Evolutionary conservation across 768 basidiomycete species (phyloP).

Genomic region (Russula compacta): DNA sequence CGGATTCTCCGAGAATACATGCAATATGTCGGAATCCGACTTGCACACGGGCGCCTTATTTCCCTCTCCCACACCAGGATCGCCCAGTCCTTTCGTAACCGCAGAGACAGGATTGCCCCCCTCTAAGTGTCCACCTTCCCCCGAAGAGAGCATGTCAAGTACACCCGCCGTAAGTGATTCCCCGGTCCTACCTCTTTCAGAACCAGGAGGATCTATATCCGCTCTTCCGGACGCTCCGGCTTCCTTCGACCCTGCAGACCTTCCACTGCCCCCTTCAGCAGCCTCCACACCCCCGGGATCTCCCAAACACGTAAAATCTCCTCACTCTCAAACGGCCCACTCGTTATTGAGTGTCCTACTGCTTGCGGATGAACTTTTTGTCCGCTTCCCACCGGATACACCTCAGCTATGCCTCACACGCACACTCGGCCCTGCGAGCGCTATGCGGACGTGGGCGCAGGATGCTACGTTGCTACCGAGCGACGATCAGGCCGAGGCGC

Average conservation of each 20-base stretch:
- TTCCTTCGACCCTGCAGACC: slow-evolving; percentile 2
- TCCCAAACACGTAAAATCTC: slow-evolving; percentile 22
- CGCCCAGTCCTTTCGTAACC: not conserved
- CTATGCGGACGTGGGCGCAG: slow-evolving; percentile 66
- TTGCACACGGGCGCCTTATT: not conserved
- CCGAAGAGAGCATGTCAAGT: not conserved
- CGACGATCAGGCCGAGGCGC: slow-evolving; percentile 51
- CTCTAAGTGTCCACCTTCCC: not conserved
- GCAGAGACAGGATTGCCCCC: not conserved
- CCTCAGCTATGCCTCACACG: slow-evolving; percentile 41
- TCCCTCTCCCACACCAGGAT: not conserved
- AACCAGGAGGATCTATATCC: not conserved
- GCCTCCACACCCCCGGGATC: slow-evolving; percentile 4
- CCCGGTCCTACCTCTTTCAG: not conserved
- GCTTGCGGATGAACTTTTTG: slow-evolving; percentile 49
- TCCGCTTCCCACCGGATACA: slow-evolving; percentile 51
- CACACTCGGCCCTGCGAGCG: slow-evolving; percentile 75
- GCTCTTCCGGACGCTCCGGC: not conserved
- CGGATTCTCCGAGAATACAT: not conserved
- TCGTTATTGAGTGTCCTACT: slow-evolving; percentile 44
- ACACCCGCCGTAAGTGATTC: not conserved
- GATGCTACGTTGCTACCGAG: slow-evolving; percentile 33
- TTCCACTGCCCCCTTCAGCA: slow-evolving; percentile 14
- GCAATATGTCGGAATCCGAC: not conserved
- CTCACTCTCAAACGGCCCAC: not conserved